phyloP scores from a whole-genome alignment of 2,329 filamentous ascomycete genomes.

The Lachnellula arida region DNA sequence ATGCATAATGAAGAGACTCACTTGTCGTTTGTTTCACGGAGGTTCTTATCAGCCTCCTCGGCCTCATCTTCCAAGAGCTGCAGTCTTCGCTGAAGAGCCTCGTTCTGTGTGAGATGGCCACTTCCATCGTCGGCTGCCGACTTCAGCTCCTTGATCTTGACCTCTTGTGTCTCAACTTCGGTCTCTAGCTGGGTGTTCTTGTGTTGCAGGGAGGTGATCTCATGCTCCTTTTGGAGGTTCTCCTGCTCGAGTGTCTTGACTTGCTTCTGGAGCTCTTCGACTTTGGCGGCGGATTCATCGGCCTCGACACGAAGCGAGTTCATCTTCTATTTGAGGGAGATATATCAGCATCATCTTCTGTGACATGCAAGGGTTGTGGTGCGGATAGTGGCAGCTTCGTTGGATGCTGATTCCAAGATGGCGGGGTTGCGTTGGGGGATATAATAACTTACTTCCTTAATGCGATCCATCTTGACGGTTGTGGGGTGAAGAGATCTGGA shows the following conservation, averaged over 20 bases:
- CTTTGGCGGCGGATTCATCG: conserved; percentile 75
- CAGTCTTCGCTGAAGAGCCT: conserved; percentile 84
- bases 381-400: conserved; percentile 8
- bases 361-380: not conserved
- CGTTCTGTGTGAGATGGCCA: conserved; percentile 83
- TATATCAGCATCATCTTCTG: conserved; percentile 9
- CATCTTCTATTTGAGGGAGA: conserved; percentile 66
- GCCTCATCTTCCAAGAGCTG: conserved; percentile 97
- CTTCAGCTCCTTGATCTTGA: conserved; percentile 80
- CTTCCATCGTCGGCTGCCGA: conserved; percentile 75
- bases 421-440: conserved; percentile 27
- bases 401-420: conserved; percentile 22
- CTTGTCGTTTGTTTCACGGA: conserved; percentile 98
- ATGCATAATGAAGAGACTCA: conserved; percentile 47
- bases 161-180: conserved; percentile 92
- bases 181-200: conserved; percentile 87
- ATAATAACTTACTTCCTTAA: conserved; percentile 76
- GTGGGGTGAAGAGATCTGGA: conserved; percentile 6
- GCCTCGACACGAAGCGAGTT: conserved; percentile 89
- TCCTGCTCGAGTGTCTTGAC: conserved; percentile 92
- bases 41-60: conserved; percentile 91
- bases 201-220: conserved; percentile 93
- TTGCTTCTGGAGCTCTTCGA: conserved; percentile 81
- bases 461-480: conserved; percentile 68
- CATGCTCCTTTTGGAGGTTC: conserved; percentile 94